These are phyloP conservation scores for Talaromyces funiculosus DNA, from an alignment of 2,329 filamentous ascomycete genomes.

Conservation along the genomic window DNA sequence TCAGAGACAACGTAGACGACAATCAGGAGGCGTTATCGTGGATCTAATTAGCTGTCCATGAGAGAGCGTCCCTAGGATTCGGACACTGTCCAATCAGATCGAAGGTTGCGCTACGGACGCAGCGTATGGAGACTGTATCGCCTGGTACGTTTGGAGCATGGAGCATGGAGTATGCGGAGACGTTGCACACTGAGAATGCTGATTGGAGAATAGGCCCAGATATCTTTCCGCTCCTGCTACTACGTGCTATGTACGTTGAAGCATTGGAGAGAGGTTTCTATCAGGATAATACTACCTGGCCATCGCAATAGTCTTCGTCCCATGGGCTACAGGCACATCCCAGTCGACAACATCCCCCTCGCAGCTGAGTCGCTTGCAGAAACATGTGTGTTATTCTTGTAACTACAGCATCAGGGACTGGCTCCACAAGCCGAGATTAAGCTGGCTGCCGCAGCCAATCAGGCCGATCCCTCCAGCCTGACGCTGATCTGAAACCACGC, in stretches of 20 bases:
- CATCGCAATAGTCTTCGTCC: too few species aligned
- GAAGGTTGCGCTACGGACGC: background rate
- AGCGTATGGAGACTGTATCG: background rate
- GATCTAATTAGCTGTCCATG: conserved; percentile 3
- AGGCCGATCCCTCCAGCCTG: background rate
- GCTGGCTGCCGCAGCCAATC: background rate
- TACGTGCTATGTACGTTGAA: background rate
- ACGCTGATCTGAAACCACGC: conserved; percentile 15
- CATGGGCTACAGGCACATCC: too few species aligned
- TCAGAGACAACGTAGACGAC: background rate
- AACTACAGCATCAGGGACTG: background rate
- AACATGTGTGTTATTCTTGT: too few species aligned
- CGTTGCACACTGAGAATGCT: background rate
- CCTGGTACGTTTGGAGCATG: background rate
- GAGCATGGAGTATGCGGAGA: conserved; percentile 2
- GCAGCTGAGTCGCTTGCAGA: background rate
- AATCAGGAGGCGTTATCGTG: background rate
- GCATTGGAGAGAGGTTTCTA: background rate
- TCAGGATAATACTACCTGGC: too few species aligned
- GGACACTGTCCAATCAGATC: background rate
- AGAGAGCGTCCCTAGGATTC: background rate
- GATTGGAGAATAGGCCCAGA: background rate
- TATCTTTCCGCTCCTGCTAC: background rate
- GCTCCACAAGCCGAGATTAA: conserved; percentile 5
- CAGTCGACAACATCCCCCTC: too few species aligned